These are phyloP conservation scores for Plasmodium cynomolgi DNA, from an alignment of 169 alveolate genomes.

Conservation along the genomic window DNA sequence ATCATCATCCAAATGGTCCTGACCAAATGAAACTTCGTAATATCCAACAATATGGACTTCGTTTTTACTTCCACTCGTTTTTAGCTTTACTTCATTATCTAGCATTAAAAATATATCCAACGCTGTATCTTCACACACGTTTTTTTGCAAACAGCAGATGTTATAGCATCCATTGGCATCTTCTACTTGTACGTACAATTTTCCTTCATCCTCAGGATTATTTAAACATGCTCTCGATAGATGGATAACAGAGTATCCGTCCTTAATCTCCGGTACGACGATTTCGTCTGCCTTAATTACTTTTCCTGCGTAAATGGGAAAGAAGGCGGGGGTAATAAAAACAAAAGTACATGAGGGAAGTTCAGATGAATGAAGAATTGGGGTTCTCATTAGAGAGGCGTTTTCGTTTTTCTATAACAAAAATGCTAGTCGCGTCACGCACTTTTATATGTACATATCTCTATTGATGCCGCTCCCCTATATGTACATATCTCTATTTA, in stretches of 20 bases:
- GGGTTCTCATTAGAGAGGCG: neutral
- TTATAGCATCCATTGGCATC: constrained; percentile 87
- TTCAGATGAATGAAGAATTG: neutral
- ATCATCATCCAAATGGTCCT: constrained; percentile 85
- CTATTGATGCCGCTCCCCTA: neutral
- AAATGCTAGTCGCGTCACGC: neutral
- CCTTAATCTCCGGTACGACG: constrained; percentile 77
- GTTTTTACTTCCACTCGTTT: constrained; percentile 89
- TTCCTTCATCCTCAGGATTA: constrained; percentile 89
- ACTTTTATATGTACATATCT: neutral
- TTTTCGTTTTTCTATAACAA: too few species aligned
- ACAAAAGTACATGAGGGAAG: neutral
- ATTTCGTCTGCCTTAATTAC: constrained; percentile 79
- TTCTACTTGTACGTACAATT: constrained; percentile 88
- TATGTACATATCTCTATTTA: neutral
- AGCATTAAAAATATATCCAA: constrained; percentile 91
- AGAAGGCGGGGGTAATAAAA: neutral
- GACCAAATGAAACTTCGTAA: constrained; percentile 91
- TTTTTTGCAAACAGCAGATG: constrained; percentile 90
- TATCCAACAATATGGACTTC: constrained; percentile 92
- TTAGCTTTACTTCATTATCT: constrained; percentile 83
- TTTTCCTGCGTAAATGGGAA: constrained; percentile 43
- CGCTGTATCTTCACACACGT: constrained; percentile 88
- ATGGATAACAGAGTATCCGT: constrained; percentile 85
- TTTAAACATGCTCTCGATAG: constrained; percentile 90